Evolutionary conservation across 176 grass and related monocot genomes (phyloP), one percentile per base, ranked within the genome.

Genomic region (Zea mays): DNA sequence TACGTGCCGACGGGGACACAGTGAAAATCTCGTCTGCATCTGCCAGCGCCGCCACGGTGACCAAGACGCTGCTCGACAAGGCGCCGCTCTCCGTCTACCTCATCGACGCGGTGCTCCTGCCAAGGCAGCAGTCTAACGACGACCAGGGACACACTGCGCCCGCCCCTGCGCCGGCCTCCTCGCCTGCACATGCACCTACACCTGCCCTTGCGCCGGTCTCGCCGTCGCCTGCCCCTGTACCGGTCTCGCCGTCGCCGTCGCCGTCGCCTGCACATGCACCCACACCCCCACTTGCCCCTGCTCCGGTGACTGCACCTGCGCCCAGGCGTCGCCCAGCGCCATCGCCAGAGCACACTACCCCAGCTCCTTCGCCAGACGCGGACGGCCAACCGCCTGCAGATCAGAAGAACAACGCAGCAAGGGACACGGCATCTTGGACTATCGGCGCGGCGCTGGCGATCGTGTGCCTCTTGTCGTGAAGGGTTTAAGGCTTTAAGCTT

Each of bases 101-200:
- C 86, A 75, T 84, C 76, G 71, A 88, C 81, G 36, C 75, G 35
- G 81, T 88, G 64, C 13, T 88, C 10, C 1, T 80, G 17, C 86
- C 86, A 0, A 5, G 21, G 13, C 76, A 76, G 55, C 69, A 76
- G 49, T 63, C 75, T 56, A 78, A 74, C 7, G 62, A 14, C 11
- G 50, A n/a, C 3, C 56, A 80, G 37, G 49, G 78, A 35, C 6
- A 3, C 11, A 10, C 71, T 6, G 17, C 69, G 5, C 56, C 67
- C 47, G 16, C 60, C 59, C 3, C 61, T 14, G 27, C 69, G 5
- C 40, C 48, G 6, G 10, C 52, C 10, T 7, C 52, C 20, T 64
- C 79, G 0, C 51, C 78, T 12, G 67, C 68, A 8, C 56, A 21
- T 1, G 21, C 75, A 3, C 10, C 47, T 4, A 58, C 80, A 6